phyloP scores from a whole-genome alignment of 495 filamentous ascomycete species.

The Aspergillus baeticus region DNA sequence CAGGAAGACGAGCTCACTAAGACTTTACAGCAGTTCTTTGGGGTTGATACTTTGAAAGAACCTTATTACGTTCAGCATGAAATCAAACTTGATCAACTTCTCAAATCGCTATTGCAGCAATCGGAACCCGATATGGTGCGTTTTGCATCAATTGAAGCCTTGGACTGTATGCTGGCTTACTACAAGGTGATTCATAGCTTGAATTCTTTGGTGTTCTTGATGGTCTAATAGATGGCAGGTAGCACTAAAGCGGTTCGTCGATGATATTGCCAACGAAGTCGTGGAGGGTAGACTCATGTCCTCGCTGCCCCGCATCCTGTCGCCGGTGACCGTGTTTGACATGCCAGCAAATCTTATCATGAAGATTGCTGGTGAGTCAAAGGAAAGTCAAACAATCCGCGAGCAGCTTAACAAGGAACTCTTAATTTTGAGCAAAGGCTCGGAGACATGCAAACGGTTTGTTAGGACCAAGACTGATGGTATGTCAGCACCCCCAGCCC shows the following conservation, averaged over 20 bases:
- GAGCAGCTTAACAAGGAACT: conserved; percentile 10
- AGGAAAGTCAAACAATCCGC: conserved; percentile 1
- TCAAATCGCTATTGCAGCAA: too few relatives aligned
- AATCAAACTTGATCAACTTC: not conserved
- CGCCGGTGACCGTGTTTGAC: not conserved
- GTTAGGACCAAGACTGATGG: too few relatives aligned
- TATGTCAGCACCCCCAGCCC: too few relatives aligned
- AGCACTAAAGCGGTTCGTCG: conserved; percentile 59
- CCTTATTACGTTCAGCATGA: not conserved
- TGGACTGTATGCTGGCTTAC: conserved; percentile 25
- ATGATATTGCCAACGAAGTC: conserved; percentile 55
- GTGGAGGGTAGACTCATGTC: conserved; percentile 52
- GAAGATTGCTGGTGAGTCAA: conserved; percentile 7
- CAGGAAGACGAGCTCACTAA: conserved; percentile 21
- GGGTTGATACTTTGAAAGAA: conserved; percentile 11
- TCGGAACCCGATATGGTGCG: not conserved
- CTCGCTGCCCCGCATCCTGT: conserved; percentile 1
- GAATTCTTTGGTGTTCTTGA: not conserved
- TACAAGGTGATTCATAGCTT: conserved; percentile 24
- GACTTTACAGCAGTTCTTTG: conserved; percentile 21
- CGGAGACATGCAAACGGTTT: too few relatives aligned
- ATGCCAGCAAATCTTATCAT: conserved; percentile 4
- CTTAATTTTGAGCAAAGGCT: too few relatives aligned
- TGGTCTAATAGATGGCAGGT: conserved; percentile 40
- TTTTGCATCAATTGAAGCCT: conserved; percentile 18